phyloP scores from a whole-genome alignment of 495 filamentous ascomycete genomes.

The Glarea lozoyensis region DNA sequence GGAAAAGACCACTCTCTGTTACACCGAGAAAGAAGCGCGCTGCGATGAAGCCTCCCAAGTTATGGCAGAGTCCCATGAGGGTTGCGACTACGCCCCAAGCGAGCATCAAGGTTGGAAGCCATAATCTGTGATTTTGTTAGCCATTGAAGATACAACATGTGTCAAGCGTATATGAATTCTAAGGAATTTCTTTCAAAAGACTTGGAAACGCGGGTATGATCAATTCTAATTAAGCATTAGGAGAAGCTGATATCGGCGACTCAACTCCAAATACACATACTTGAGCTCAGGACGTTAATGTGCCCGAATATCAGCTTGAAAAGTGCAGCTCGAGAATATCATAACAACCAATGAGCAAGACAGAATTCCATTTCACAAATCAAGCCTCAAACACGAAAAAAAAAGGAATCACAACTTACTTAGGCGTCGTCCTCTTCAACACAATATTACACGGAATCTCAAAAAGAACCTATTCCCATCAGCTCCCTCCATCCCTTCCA shows the following conservation, averaged over 20 bases:
- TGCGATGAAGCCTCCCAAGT: slow-evolving; percentile 53
- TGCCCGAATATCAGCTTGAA: too few species aligned
- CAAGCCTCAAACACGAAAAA: slow-evolving; percentile 37
- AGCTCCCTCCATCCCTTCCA: slow-evolving; percentile 2
- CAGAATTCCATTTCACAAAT: slow-evolving; percentile 18
- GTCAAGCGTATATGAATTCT: too few species aligned
- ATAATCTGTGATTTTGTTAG: slow-evolving; percentile 2
- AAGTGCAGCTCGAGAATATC: too few species aligned
- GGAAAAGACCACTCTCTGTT: slow-evolving; percentile 53
- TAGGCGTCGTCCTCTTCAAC: slow-evolving; percentile 60
- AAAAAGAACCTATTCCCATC: slow-evolving; percentile 6
- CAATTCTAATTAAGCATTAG: too few species aligned
- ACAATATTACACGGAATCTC: slow-evolving; percentile 65
- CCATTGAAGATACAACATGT: too few species aligned
- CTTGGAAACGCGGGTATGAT: too few species aligned
- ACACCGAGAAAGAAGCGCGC: slow-evolving; percentile 54
- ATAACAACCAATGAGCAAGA: neutral
- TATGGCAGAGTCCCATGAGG: slow-evolving; percentile 58
- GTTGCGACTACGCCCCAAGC: slow-evolving; percentile 60
- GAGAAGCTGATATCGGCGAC: too few species aligned
- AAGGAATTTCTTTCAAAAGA: too few species aligned
- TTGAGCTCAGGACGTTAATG: too few species aligned
- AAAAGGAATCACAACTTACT: neutral
- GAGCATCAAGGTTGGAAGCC: slow-evolving; percentile 37
- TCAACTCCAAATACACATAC: too few species aligned